Percentiles rank a stretch among this genome's conserved stretches.
These are phyloP conservation scores for Chaetomiaceae sp. DNA, from an alignment of 2,329 filamentous ascomycete genomes.

Conservation along the genomic window DNA sequence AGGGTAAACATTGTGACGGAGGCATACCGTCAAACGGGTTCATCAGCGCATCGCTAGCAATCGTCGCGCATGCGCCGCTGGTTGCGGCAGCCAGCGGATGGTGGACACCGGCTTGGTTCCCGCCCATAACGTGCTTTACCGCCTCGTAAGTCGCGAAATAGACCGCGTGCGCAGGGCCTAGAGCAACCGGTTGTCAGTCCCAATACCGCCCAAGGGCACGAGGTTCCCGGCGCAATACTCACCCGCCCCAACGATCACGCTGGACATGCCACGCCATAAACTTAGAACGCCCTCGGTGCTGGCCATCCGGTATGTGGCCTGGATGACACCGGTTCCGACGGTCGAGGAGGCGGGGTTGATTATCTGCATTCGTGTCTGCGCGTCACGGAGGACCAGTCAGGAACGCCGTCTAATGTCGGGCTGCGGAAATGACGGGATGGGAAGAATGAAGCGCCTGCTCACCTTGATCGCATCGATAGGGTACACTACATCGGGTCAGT, in stretches of 20 bases:
- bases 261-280: constrained; percentile 94
- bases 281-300: constrained; percentile 83
- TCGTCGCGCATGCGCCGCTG: constrained; percentile 90
- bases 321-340: constrained; percentile 84
- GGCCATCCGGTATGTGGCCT: constrained; percentile 89
- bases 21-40: constrained; percentile 90
- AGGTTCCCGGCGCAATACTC: constrained; percentile 34
- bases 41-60: constrained; percentile 97
- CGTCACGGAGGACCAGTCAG: constrained; percentile 22
- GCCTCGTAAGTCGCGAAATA: constrained; percentile 98
- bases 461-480: constrained; percentile 98
- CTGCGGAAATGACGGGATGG: not conserved
- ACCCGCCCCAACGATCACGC: constrained; percentile 94
- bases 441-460: constrained; percentile 21
- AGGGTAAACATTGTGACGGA: not conserved
- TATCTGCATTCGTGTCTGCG: constrained; percentile 95
- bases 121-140: constrained; percentile 93
- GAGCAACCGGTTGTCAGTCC: constrained; percentile 16
- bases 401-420: not conserved
- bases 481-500: constrained; percentile 61
- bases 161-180: constrained; percentile 92
- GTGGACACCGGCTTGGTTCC: constrained; percentile 80
- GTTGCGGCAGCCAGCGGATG: constrained; percentile 90
- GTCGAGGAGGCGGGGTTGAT: constrained; percentile 76
- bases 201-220: constrained; percentile 8